Evolutionary conservation across 1,284 basidiomycete species (phyloP).

Genomic region (Ganoderma multipileum): DNA sequence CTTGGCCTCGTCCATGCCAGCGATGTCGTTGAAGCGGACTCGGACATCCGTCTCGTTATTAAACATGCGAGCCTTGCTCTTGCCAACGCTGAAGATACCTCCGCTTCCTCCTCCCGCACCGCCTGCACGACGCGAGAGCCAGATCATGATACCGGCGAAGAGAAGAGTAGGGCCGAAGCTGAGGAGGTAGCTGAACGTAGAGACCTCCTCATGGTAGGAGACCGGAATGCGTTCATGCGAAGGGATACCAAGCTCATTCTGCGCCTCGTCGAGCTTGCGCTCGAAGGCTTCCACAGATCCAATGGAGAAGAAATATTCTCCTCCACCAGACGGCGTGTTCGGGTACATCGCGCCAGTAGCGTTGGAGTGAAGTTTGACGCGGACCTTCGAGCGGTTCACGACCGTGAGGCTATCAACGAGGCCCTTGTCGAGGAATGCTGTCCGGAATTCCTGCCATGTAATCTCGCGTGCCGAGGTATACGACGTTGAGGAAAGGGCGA

Average conservation of each 20-base stretch:
- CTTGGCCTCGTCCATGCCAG: slow-evolving; percentile 99
- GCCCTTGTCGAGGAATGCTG: slow-evolving; percentile 94
- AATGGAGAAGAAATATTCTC: slow-evolving; percentile 95
- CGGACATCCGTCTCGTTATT: slow-evolving; percentile 97
- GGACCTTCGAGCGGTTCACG: slow-evolving; percentile 90
- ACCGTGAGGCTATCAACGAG: slow-evolving; percentile 95
- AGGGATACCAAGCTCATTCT: slow-evolving; percentile 92
- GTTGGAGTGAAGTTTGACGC: slow-evolving; percentile 88
- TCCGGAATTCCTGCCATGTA: slow-evolving; percentile 99
- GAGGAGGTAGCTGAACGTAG: slow-evolving; percentile 81
- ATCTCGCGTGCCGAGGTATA: slow-evolving; percentile 82
- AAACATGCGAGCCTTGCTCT: slow-evolving; percentile 94
- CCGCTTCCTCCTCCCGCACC: slow-evolving; percentile 75
- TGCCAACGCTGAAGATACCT: slow-evolving; percentile 97
- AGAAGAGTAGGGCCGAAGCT: slow-evolving; percentile 96
- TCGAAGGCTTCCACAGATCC: slow-evolving; percentile 98
- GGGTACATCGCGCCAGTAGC: slow-evolving; percentile 81
- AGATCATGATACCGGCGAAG: slow-evolving; percentile 90
- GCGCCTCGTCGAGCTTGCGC: slow-evolving; percentile 92
- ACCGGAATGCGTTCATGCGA: slow-evolving; percentile 95
- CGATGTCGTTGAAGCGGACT: slow-evolving; percentile 95
- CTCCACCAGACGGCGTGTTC: slow-evolving; percentile 52
- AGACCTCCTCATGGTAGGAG: slow-evolving; percentile 95
- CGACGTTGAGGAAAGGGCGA: slow-evolving; percentile 69
- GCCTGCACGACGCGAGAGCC: slow-evolving; percentile 84